Percentiles rank a stretch among this genome's conserved stretches.
Evolutionary conservation across 352 stramenopile species (phyloP).

Genomic region (Thalassiosira mediterranea): DNA sequence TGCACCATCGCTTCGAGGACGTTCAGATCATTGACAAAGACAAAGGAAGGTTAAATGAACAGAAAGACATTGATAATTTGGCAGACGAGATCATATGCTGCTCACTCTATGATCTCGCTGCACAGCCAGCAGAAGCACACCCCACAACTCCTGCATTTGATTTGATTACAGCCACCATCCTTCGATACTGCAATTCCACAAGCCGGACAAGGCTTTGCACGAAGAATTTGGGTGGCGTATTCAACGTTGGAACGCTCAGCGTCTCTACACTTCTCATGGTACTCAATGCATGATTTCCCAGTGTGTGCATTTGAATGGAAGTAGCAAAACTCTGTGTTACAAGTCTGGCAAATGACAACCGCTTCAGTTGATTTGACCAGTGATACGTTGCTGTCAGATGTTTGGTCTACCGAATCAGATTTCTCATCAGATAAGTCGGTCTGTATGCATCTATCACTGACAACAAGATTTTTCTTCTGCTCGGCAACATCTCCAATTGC

Average conservation of each 20-base stretch:
- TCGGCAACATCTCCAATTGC: conserved; percentile 2
- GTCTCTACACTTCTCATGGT: conserved; percentile 79
- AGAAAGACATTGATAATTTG: too few species aligned
- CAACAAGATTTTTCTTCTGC: background rate
- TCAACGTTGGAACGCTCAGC: conserved; percentile 88
- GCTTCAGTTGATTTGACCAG: conserved; percentile 41
- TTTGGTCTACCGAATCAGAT: background rate
- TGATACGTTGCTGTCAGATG: background rate
- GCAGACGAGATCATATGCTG: too few species aligned
- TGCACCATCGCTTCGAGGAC: conserved; percentile 82
- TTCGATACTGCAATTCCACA: conserved; percentile 91
- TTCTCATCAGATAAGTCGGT: too few species aligned
- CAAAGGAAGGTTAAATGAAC: too few species aligned
- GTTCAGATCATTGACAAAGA: too few species aligned
- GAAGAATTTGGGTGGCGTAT: conserved; percentile 84
- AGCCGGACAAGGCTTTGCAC: conserved; percentile 87
- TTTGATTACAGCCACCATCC: conserved; percentile 91
- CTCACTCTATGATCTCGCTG: conserved; percentile 85
- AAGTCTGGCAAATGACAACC: conserved; percentile 52
- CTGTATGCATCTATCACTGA: too few species aligned
- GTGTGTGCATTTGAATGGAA: conserved; percentile 88
- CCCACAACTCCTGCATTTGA: conserved; percentile 87
- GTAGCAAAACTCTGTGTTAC: conserved; percentile 86
- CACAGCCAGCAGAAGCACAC: conserved; percentile 91
- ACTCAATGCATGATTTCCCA: conserved; percentile 82